These are phyloP conservation scores for Aspergillus sp. DNA, from an alignment of 2,329 filamentous ascomycete genomes.

Conservation along the genomic window DNA sequence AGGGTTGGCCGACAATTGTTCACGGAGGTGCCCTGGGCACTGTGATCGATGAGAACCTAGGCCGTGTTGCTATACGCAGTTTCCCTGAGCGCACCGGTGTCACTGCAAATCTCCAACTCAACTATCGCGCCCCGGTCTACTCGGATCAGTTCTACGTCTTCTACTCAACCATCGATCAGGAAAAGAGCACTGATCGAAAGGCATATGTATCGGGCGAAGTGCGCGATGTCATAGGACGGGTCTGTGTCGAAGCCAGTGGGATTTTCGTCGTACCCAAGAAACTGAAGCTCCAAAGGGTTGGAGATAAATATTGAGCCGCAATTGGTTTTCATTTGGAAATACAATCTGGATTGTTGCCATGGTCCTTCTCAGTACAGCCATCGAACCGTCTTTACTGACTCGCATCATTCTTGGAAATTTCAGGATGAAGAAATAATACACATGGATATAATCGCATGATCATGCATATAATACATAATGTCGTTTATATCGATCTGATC, in stretches of 20 bases:
- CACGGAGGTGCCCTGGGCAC: constrained; percentile 69
- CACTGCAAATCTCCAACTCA: constrained; percentile 55
- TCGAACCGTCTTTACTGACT: too few relatives aligned
- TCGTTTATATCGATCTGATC: too few relatives aligned
- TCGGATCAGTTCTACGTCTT: constrained; percentile 63
- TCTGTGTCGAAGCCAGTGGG: constrained; percentile 56
- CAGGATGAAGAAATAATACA: too few relatives aligned
- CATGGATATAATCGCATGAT: too few relatives aligned
- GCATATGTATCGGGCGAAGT: constrained; percentile 31
- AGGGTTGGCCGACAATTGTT: constrained; percentile 66
- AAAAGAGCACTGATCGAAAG: constrained; percentile 35
- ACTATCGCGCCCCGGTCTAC: constrained; percentile 58
- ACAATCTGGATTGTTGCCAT: too few relatives aligned
- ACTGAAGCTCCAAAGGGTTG: constrained; percentile 36
- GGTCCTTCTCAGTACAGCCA: too few relatives aligned
- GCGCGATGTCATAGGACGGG: constrained; percentile 42
- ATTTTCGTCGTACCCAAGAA: constrained; percentile 57
- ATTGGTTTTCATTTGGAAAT: too few relatives aligned
- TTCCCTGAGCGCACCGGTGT: constrained; percentile 50
- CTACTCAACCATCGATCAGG: constrained; percentile 38
- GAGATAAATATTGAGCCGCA: constrained; percentile 33
- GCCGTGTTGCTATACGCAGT: constrained; percentile 53
- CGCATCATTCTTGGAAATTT: too few relatives aligned
- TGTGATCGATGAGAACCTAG: constrained; percentile 64
- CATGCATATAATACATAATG: too few relatives aligned